phyloP scores from a whole-genome alignment of 148 eudicot species.

The Beta vulgaris region DNA sequence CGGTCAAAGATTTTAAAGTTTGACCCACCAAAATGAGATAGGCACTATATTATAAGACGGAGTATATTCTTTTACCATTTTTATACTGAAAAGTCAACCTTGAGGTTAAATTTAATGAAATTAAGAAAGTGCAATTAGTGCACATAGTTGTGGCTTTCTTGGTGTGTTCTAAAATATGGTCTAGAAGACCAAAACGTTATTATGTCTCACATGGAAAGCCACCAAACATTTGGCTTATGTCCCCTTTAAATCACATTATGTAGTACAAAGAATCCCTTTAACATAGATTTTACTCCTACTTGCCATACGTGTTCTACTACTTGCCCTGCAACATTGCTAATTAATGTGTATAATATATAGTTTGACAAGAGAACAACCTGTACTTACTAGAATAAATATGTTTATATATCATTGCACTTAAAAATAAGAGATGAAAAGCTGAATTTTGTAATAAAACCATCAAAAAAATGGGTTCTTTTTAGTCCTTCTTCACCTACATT shows the following conservation, averaged over 20 bases:
- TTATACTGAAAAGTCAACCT: background rate
- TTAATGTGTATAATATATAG: background rate
- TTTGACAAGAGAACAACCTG: background rate
- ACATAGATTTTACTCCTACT: conserved; percentile 3
- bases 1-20: no score
- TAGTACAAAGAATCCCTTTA: conserved; percentile 1
- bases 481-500: background rate
- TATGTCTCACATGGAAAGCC: conserved; percentile 22
- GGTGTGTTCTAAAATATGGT: background rate
- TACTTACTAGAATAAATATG: background rate
- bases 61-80: background rate
- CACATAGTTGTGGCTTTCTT: background rate
- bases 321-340: background rate
- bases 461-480: background rate
- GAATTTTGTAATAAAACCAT: background rate
- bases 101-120: background rate
- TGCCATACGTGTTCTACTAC: conserved; percentile 1
- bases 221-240: conserved; percentile 25
- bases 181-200: conserved; percentile 4
- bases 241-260: conserved; percentile 3
- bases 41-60: no score
- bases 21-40: no score
- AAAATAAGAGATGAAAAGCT: no score
- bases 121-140: background rate
- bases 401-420: no score